Percentiles rank a stretch among this genome's conserved stretches.
phyloP scores from a whole-genome alignment of 331 rosid species.

The Pyrus hybrid region DNA sequence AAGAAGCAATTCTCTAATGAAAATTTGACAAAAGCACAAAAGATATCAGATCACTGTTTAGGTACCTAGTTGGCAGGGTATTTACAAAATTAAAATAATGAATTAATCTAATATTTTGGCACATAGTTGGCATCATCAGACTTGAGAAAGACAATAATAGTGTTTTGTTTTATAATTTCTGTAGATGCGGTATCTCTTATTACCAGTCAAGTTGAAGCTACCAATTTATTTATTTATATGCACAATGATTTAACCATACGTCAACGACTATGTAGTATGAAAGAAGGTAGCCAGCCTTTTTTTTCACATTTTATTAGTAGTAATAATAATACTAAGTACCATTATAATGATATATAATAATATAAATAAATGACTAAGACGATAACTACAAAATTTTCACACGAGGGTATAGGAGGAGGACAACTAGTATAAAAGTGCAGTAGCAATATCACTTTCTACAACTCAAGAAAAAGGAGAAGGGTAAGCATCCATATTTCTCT shows the following conservation, averaged over 20 bases:
- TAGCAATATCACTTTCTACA: background rate
- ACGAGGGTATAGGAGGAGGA: background rate
- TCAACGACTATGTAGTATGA: background rate
- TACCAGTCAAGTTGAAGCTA: background rate
- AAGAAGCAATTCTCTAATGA: background rate
- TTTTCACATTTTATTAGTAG: background rate
- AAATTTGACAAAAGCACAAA: background rate
- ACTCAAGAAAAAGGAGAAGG: background rate
- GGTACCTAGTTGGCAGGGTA: background rate
- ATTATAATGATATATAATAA: background rate
- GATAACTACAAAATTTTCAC: background rate
- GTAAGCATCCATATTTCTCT: slow-evolving; percentile 2
- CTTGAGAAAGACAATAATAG: background rate
- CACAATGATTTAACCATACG: slow-evolving; percentile 2
- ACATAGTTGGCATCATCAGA: background rate
- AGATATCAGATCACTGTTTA: background rate
- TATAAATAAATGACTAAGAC: background rate
- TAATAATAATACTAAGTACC: background rate
- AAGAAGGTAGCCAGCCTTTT: background rate
- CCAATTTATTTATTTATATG: background rate
- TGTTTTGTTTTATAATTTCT: background rate
- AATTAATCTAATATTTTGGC: background rate
- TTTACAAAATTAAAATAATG: background rate
- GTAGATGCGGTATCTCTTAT: slow-evolving; percentile 5
- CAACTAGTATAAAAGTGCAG: slow-evolving; percentile 4